Percentiles rank a stretch among this genome's conserved stretches.
Evolutionary conservation across 2,329 filamentous ascomycete genomes (phyloP).

Genomic region (Rasamsonia emersonii): DNA sequence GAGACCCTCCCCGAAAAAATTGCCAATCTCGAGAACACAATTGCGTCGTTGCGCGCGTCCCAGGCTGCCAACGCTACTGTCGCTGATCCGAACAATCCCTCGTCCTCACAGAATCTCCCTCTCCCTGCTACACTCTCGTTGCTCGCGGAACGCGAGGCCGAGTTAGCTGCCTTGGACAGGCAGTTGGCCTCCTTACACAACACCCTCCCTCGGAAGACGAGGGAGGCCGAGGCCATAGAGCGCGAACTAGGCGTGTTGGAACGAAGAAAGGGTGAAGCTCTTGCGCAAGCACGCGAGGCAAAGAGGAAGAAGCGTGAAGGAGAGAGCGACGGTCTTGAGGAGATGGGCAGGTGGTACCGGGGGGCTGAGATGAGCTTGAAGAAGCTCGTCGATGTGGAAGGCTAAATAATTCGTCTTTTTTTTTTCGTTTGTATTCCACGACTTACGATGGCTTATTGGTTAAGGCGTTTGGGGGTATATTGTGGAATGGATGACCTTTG

Average conservation of each 20-base stretch:
- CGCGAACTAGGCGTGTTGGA: constrained; percentile 33
- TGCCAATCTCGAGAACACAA: constrained; percentile 41
- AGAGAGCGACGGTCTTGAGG: constrained; percentile 38
- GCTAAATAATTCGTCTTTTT: constrained; percentile 15
- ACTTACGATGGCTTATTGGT: no score
- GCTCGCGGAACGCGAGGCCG: constrained; percentile 31
- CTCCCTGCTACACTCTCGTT: constrained; percentile 33
- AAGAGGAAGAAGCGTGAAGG: constrained; percentile 35
- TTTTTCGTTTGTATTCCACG: constrained; percentile 1
- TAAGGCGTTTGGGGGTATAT: constrained; percentile 17
- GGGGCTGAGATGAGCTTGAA: constrained; percentile 34
- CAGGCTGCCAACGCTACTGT: constrained; percentile 56
- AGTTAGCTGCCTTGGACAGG: constrained; percentile 32
- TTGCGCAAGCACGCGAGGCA: constrained; percentile 39
- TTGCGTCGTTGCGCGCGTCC: constrained; percentile 44
- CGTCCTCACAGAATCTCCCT: constrained; percentile 30
- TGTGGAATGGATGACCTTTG: no score
- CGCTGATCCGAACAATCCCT: constrained; percentile 21
- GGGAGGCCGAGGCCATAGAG: constrained; percentile 38
- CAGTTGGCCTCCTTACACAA: constrained; percentile 37
- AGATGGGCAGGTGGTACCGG: constrained; percentile 39
- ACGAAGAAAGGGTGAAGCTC: constrained; percentile 37
- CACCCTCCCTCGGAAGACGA: constrained; percentile 33
- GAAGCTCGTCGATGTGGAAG: constrained; percentile 26
- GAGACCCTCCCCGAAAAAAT: constrained; percentile 45